Evolutionary conservation across 495 filamentous ascomycete genomes (phyloP).

Genomic region (Aspergillus steynii): DNA sequence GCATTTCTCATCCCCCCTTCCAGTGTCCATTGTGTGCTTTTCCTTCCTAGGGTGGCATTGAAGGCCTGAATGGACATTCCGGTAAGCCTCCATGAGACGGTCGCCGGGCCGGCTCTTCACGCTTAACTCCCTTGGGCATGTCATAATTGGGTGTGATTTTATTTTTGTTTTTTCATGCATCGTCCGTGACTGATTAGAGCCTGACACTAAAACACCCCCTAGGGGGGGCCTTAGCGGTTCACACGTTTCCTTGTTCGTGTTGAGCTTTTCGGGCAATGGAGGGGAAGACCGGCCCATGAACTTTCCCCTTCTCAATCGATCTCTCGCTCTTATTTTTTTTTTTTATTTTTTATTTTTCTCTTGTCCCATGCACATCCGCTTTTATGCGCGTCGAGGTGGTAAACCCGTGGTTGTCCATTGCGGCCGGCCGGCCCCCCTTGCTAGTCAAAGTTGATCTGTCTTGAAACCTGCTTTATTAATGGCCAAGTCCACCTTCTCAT

Average conservation of each 20-base stretch:
- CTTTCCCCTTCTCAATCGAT: background rate
- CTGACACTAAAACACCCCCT: background rate
- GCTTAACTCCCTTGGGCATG: conserved; percentile 7
- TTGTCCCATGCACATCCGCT: background rate
- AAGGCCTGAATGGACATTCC: conserved; percentile 1
- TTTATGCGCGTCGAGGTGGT: background rate
- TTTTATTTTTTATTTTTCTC: background rate
- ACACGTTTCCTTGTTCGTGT: background rate
- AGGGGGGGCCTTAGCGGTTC: background rate
- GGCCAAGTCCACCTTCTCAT: background rate
- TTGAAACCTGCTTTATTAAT: background rate
- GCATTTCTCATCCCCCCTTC: conserved; percentile 15
- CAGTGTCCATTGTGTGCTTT: background rate
- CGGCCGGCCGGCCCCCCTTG: background rate
- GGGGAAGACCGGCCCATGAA: too few species aligned
- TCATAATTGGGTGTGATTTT: background rate
- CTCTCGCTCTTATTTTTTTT: background rate
- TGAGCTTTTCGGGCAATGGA: background rate
- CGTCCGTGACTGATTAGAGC: background rate
- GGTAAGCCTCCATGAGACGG: conserved; percentile 8
- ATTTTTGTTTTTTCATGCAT: background rate
- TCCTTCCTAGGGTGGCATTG: too few species aligned
- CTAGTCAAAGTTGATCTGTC: background rate
- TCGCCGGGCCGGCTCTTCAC: conserved; percentile 6
- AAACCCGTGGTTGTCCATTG: background rate